Evolutionary conservation across 2,329 filamentous ascomycete genomes (phyloP).

Genomic region (Penicillium sp.): DNA sequence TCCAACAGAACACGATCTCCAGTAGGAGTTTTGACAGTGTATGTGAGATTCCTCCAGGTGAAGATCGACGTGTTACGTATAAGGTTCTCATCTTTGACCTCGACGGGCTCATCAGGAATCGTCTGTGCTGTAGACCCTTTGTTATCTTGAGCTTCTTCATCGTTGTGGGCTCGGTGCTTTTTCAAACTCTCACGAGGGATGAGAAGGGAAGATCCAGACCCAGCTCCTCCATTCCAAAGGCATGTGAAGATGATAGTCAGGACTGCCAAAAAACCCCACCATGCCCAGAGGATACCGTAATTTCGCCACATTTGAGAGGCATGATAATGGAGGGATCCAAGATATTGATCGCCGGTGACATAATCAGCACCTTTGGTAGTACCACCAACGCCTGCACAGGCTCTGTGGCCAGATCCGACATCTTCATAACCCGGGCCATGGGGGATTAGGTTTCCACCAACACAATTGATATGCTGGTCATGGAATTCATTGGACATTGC

Average conservation of each 20-base stretch:
- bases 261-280: conserved; percentile 60
- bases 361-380: conserved; percentile 50
- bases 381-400: conserved; percentile 56
- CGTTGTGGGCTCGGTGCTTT: conserved; percentile 43
- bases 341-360: conserved; percentile 60
- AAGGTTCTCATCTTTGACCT: conserved; percentile 40
- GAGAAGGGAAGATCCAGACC: conserved; percentile 56
- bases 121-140: conserved; percentile 16
- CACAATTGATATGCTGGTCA: conserved; percentile 37
- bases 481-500: conserved; percentile 40
- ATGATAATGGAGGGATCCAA: conserved; percentile 55
- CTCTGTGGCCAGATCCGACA: conserved; percentile 18
- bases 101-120: conserved; percentile 15
- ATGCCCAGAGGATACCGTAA: conserved; percentile 63
- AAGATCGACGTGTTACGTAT: conserved; percentile 67
- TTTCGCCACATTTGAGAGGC: conserved; percentile 59
- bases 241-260: conserved; percentile 60
- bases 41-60: conserved; percentile 72
- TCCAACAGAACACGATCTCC: conserved; percentile 61
- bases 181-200: conserved; percentile 63
- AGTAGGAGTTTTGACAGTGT: conserved; percentile 63
- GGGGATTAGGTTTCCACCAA: conserved; percentile 36
- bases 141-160: conserved; percentile 17
- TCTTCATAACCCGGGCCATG: conserved; percentile 32
- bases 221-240: conserved; percentile 56